A percentile compares a stretch with the other conserved stretches of the same genome.
phyloP scores from a whole-genome alignment of 176 grass and related monocot species.

The Oryza meyeriana region DNA sequence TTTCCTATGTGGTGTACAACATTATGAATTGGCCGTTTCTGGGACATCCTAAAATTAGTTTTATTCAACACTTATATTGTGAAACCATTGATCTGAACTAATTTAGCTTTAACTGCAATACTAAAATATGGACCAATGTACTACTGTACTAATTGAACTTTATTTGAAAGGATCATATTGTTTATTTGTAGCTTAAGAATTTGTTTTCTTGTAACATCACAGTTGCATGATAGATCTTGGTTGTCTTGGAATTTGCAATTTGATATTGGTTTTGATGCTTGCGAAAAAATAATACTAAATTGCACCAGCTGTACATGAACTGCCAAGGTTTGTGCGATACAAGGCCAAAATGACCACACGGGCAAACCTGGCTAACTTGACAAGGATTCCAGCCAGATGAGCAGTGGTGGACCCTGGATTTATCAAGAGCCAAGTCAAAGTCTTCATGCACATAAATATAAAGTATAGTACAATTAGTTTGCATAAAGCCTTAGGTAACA shows the following conservation, averaged over 20 bases:
- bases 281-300: not conserved
- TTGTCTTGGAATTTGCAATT: conserved; percentile 14
- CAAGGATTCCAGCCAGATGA: not conserved
- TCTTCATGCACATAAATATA: not conserved
- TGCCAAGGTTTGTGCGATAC: not conserved
- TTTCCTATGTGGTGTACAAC: not conserved
- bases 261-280: not conserved
- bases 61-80: not conserved
- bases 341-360: not conserved
- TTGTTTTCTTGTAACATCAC: not conserved
- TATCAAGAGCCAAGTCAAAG: not conserved
- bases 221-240: not conserved
- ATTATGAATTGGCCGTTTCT: not conserved
- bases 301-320: not conserved
- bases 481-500: not conserved
- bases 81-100: not conserved
- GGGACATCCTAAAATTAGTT: not conserved
- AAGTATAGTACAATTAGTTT: not conserved
- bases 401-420: not conserved
- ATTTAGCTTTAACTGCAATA: not conserved
- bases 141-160: not conserved
- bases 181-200: not conserved
- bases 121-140: not conserved
- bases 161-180: not conserved
- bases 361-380: not conserved